These are phyloP conservation scores for Pseudotsuga menziesii DNA, from an alignment of 75 land plant species.

Conservation along the genomic window DNA sequence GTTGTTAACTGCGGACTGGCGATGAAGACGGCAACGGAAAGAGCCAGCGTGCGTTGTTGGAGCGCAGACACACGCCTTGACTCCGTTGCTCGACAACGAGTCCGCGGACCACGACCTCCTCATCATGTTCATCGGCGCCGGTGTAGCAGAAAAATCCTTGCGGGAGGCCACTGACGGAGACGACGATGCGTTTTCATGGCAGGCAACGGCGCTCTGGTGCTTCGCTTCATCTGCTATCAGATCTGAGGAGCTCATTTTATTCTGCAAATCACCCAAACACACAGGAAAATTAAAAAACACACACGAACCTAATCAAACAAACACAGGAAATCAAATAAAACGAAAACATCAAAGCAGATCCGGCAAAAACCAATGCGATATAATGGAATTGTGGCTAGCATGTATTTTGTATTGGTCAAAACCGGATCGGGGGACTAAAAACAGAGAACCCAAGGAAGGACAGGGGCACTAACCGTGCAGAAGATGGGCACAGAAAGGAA, in stretches of 20 bases:
- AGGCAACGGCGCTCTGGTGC: not conserved
- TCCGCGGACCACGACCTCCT: constrained; percentile 11
- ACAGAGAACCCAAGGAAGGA: not conserved
- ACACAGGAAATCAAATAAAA: not conserved
- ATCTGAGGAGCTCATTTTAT: not conserved
- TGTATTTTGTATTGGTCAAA: not conserved
- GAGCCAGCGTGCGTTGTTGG: constrained; percentile 8
- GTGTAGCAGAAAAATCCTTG: not conserved
- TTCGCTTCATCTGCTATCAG: not conserved
- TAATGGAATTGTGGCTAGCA: not conserved
- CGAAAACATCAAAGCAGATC: not conserved
- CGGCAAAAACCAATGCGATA: not conserved
- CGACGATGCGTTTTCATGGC: not conserved
- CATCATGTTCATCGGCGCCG: not conserved
- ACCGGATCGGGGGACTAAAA: not conserved
- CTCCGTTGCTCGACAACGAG: not conserved
- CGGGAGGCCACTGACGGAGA: not conserved
- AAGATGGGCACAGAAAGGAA: not conserved
- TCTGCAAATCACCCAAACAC: not conserved
- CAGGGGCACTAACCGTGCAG: not conserved
- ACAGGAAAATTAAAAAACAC: no score
- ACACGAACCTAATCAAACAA: no score
- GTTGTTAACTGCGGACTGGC: not conserved
- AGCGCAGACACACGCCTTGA: constrained; percentile 3
- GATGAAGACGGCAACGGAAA: constrained; percentile 9